Base-by-base conservation (phyloP, 805 yeast species). In the Cyberlindnera samutprakarnensis region DNA sequence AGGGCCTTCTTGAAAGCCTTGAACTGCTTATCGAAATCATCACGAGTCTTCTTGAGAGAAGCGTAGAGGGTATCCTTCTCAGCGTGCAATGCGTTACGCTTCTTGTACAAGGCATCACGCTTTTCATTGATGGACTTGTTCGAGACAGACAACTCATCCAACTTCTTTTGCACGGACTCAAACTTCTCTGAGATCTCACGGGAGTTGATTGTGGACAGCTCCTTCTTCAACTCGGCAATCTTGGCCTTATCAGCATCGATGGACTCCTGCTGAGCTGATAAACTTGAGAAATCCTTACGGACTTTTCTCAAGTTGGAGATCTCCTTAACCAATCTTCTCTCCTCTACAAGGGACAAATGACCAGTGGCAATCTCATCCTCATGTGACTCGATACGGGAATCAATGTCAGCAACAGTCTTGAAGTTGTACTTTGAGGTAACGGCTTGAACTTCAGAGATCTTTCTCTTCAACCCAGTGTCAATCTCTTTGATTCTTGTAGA, bases 341-440 rank as follows among this genome's bases (percentile, higher is more conserved):
- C 99, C 42, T 90, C 95, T 33, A 87, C 96, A 52, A 92, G 75
- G 48, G 84, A 74, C 55, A 92, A 68, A 28, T 69, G 61, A 42
- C 97, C 97, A 31, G 81, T 61, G 35, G 82, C 84, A 40, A 92
- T 78, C 44, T 70, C 66, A 26, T 68, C 70, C 56, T 92, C 96
- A 51, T 86, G 72, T 43, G 65, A 66, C 37, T 56, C 54, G 51
- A 83, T 68, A 57, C 78, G 75, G 37, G 64, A 64, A 46, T 82
- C 87, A 44, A 83, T 78, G 41, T 83, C 94, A 23, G 63, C 77
- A 39, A 69, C 72, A 28, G 66, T 62, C 56, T 77, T 78, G 70
- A 74, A 88, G 44, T 64, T 72, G 59, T 72, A 68, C 62, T 81
- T 84, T 37, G 85, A 69, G 37, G 80, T 75, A 53, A 75, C 70